phyloP scores from a whole-genome alignment of 2,329 filamentous ascomycete species.

The Trichoderma koningiopsis region DNA sequence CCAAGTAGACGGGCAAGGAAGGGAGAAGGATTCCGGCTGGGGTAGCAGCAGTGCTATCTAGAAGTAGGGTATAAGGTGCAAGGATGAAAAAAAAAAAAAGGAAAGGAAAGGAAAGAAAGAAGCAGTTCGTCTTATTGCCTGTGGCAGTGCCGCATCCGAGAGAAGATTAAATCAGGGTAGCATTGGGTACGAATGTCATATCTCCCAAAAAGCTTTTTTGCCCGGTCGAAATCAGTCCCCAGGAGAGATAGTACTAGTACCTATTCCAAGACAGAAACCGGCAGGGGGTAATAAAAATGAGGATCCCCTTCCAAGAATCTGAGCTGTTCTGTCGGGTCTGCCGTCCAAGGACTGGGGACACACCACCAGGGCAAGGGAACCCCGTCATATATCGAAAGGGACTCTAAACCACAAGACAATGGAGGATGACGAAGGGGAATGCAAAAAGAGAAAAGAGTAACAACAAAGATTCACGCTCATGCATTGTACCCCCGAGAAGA shows the following conservation, averaged over 20 bases:
- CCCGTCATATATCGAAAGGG: not conserved
- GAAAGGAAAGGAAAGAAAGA: not conserved
- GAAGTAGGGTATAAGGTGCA: not conserved
- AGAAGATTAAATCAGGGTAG: not conserved
- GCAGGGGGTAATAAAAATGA: constrained; percentile 9
- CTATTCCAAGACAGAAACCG: not conserved
- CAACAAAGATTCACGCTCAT: not conserved
- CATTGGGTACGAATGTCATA: not conserved
- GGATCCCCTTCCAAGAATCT: constrained; percentile 14
- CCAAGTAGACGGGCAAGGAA: not conserved
- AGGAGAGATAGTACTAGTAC: not conserved
- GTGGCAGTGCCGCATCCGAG: not conserved
- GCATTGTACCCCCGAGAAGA: not conserved
- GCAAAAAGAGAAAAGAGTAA: not conserved
- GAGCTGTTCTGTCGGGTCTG: constrained; percentile 18
- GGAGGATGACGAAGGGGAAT: not conserved
- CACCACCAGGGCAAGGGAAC: constrained; percentile 1
- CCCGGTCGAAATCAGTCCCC: not conserved
- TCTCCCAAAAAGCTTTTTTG: not conserved
- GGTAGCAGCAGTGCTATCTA: not conserved
- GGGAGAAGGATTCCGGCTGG: not conserved
- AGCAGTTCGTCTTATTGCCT: not conserved
- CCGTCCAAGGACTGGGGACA: constrained; percentile 20
- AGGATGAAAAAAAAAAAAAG: not conserved
- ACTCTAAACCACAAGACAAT: not conserved